A percentile compares a stretch with the other conserved stretches of the same genome.
Conservation (phyloP, 192 early-diverging fungal species). For the Phlyctochytrium planicorne region DNA sequence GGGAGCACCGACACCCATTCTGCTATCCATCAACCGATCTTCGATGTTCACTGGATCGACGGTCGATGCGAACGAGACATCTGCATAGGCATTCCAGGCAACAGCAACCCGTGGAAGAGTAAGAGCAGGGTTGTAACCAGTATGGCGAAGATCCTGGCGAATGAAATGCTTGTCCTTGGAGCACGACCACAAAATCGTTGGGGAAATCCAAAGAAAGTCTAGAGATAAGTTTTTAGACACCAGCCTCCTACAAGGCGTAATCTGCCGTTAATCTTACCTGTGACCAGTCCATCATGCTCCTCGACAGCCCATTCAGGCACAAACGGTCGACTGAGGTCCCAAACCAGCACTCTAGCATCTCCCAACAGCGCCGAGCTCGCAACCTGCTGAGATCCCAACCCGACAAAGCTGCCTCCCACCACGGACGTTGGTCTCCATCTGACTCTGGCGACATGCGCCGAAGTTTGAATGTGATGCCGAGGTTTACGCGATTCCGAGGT, state of each 20-base stretch:
- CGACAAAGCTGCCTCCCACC: slow-evolving; percentile 11
- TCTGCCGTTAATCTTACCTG: too few relatives aligned
- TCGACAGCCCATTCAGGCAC: slow-evolving; percentile 68
- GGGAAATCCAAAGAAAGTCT: slow-evolving; percentile 69
- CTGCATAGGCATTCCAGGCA: slow-evolving; percentile 66
- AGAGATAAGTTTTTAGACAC: not conserved
- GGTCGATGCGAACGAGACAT: slow-evolving; percentile 59
- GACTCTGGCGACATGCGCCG: slow-evolving; percentile 63
- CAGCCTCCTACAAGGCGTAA: not conserved
- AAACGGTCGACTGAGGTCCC: slow-evolving; percentile 69
- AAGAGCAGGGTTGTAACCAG: slow-evolving; percentile 45
- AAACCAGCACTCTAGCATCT: slow-evolving; percentile 67
- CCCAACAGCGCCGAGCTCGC: slow-evolving; percentile 65
- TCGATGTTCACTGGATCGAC: not conserved
- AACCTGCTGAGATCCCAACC: slow-evolving; percentile 47
- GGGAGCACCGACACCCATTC: not conserved
- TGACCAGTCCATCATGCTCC: slow-evolving; percentile 67
- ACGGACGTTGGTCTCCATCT: slow-evolving; percentile 70
- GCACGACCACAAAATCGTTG: slow-evolving; percentile 63
- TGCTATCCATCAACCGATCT: not conserved
- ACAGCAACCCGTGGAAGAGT: slow-evolving; percentile 53
- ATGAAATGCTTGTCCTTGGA: slow-evolving; percentile 78
- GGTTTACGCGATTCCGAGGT: slow-evolving; percentile 59
- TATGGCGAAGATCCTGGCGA: slow-evolving; percentile 52
- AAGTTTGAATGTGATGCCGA: slow-evolving; percentile 62